A percentile compares a stretch with the other conserved stretches of the same genome.
phyloP scores from a whole-genome alignment of 495 filamentous ascomycete genomes.

The Friedmanniomyces simplex region DNA sequence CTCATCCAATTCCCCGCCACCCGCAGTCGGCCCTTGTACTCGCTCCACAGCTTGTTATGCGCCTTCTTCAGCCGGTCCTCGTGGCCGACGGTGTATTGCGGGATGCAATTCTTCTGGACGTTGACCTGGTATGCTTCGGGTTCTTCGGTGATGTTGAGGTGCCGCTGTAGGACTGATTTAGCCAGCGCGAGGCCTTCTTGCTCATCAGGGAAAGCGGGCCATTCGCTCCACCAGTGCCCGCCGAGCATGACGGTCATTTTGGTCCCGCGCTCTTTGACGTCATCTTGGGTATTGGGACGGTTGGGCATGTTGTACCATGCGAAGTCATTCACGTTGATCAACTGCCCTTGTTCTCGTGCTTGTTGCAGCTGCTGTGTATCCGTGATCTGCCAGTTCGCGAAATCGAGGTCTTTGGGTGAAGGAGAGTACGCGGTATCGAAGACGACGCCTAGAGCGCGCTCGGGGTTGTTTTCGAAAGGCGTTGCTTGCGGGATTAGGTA shows the following conservation, averaged over 20 bases:
- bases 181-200: conserved; percentile 59
- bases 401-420: conserved; percentile 8
- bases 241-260: conserved; percentile 94
- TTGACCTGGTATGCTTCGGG: conserved; percentile 47
- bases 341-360: conserved; percentile 10
- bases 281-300: conserved; percentile 29
- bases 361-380: conserved; percentile 6
- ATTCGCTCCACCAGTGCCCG: conserved; percentile 80
- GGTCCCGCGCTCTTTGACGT: conserved; percentile 53
- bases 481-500: conserved; percentile 76
- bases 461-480: conserved; percentile 62
- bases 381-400: conserved; percentile 10
- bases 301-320: conserved; percentile 18
- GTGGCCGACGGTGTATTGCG: conserved; percentile 80
- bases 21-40: conserved; percentile 55
- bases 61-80: conserved; percentile 48
- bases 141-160: conserved; percentile 56
- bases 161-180: conserved; percentile 52
- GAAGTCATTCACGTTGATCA: conserved; percentile 18
- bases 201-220: conserved; percentile 47
- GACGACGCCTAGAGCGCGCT: conserved; percentile 77
- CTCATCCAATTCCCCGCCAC: conserved; percentile 74
- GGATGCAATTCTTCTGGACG: conserved; percentile 71
- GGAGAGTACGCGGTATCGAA: conserved; percentile 66
- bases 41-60: conserved; percentile 41